A percentile compares a stretch with the other conserved stretches of the same genome.
Conservation (phyloP, 495 filamentous ascomycete species). For the Mytilinidion resinicola region DNA sequence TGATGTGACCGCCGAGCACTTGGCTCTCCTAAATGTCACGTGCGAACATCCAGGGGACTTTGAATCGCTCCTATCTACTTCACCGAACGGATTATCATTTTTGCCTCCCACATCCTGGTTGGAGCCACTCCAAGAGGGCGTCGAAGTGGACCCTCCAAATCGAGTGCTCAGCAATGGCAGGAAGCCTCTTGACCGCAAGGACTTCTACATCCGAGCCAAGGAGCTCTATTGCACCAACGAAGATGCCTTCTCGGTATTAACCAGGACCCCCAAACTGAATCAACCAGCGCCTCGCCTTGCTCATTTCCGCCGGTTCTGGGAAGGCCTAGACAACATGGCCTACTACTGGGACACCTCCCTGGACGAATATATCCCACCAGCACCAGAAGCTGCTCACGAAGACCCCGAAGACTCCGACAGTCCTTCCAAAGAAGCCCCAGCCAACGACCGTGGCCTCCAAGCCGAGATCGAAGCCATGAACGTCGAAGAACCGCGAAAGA, state of each 20-base stretch:
- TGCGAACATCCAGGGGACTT: constrained; percentile 41
- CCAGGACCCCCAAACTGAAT: constrained; percentile 40
- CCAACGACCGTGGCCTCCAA: background rate
- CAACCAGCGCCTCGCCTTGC: constrained; percentile 44
- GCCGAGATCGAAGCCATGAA: background rate
- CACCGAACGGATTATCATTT: constrained; percentile 35
- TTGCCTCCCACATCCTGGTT: constrained; percentile 47
- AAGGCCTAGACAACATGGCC: constrained; percentile 50
- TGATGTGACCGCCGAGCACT: constrained; percentile 45
- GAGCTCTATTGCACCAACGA: constrained; percentile 54
- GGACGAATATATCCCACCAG: constrained; percentile 45
- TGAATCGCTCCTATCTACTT: constrained; percentile 41
- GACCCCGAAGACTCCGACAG: background rate
- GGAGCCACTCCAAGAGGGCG: constrained; percentile 15
- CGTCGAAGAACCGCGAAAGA: constrained; percentile 26
- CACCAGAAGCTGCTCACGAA: background rate
- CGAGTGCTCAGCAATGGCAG: constrained; percentile 45
- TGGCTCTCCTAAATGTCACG: constrained; percentile 49
- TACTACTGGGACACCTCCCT: constrained; percentile 59
- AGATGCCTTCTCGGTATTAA: constrained; percentile 49
- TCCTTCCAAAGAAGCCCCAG: constrained; percentile 1
- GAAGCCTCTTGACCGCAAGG: constrained; percentile 43
- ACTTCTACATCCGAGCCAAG: constrained; percentile 43
- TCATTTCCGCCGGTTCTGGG: constrained; percentile 57
- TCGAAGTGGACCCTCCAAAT: constrained; percentile 18